phyloP scores from a whole-genome alignment of 2,329 filamentous ascomycete genomes.

The Orbilia blumenaviensis region DNA sequence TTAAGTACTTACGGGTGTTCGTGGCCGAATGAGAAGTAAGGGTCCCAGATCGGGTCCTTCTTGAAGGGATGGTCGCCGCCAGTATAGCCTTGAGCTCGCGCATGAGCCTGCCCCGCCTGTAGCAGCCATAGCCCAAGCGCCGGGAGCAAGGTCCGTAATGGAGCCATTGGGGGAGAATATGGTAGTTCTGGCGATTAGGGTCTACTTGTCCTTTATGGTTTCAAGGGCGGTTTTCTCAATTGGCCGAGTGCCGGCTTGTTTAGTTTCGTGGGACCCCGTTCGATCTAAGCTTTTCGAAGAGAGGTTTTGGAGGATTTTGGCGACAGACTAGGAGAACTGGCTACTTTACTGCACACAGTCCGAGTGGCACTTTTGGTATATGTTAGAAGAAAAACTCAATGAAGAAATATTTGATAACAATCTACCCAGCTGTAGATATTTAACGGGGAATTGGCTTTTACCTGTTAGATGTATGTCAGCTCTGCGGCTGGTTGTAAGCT shows the following conservation, averaged over 20 bases:
- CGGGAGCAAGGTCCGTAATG: slow-evolving; percentile 46
- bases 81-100: slow-evolving; percentile 46
- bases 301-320: neutral
- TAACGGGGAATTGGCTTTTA: too few relatives aligned
- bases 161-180: slow-evolving; percentile 32
- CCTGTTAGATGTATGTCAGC: too few relatives aligned
- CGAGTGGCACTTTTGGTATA: neutral
- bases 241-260: slow-evolving; percentile 20
- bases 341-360: neutral
- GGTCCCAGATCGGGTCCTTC: slow-evolving; percentile 24
- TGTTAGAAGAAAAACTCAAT: neutral
- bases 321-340: slow-evolving; percentile 7
- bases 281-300: neutral
- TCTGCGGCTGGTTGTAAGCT: too few relatives aligned
- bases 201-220: slow-evolving; percentile 40
- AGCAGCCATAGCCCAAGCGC: slow-evolving; percentile 48
- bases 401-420: too few relatives aligned
- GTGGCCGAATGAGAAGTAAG: slow-evolving; percentile 35
- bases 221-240: slow-evolving; percentile 28
- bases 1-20: slow-evolving; percentile 37
- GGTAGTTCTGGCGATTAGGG: neutral
- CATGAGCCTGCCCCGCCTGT: slow-evolving; percentile 41
- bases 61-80: slow-evolving; percentile 42
- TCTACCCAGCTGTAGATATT: too few relatives aligned
- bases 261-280: neutral